These are phyloP conservation scores for Vigna mungo DNA, from an alignment of 306 rosid species.

Conservation along the genomic window DNA sequence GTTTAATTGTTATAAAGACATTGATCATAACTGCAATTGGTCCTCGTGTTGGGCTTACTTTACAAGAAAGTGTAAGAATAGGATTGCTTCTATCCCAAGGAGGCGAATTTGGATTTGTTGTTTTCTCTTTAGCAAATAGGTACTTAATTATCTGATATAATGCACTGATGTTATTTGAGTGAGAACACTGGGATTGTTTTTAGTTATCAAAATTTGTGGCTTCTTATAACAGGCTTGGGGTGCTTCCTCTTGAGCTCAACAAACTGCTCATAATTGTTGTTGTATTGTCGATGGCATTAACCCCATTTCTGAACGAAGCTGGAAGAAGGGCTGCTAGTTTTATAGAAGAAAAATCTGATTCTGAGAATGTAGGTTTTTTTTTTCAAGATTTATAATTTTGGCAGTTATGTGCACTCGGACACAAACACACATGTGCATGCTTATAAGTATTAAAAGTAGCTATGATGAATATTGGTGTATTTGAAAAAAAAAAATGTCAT, in stretches of 20 bases:
- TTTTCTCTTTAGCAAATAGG: slow-evolving; percentile 97
- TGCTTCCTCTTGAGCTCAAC: slow-evolving; percentile 98
- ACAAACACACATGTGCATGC: slow-evolving; percentile 1
- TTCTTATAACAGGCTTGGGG: slow-evolving; percentile 85
- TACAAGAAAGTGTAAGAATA: slow-evolving; percentile 97
- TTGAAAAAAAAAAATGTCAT: slow-evolving; percentile 37
- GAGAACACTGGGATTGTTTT: slow-evolving; percentile 32
- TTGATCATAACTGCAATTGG: slow-evolving; percentile 95
- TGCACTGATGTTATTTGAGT: slow-evolving; percentile 24
- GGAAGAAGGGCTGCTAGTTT: slow-evolving; percentile 87
- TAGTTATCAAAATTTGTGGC: slow-evolving; percentile 37
- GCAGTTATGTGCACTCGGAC: slow-evolving; percentile 16
- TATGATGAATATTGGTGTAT: slow-evolving; percentile 23
- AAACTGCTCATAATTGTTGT: slow-evolving; percentile 96
- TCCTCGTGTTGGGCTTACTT: slow-evolving; percentile 93
- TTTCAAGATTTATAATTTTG: slow-evolving; percentile 29
- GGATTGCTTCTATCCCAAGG: slow-evolving; percentile 98
- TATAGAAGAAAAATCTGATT: slow-evolving; percentile 61
- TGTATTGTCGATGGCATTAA: slow-evolving; percentile 95
- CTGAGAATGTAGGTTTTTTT: slow-evolving; percentile 59
- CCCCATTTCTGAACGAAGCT: slow-evolving; percentile 96
- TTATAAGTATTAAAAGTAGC: slow-evolving; percentile 31
- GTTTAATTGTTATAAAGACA: slow-evolving; percentile 90
- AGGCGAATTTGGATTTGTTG: slow-evolving; percentile 96
- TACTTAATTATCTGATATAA: slow-evolving; percentile 39